Percentiles rank a stretch among this genome's conserved stretches.
Conservation (phyloP, 805 yeast genomes). For the Pichia nanzhaoensis region DNA sequence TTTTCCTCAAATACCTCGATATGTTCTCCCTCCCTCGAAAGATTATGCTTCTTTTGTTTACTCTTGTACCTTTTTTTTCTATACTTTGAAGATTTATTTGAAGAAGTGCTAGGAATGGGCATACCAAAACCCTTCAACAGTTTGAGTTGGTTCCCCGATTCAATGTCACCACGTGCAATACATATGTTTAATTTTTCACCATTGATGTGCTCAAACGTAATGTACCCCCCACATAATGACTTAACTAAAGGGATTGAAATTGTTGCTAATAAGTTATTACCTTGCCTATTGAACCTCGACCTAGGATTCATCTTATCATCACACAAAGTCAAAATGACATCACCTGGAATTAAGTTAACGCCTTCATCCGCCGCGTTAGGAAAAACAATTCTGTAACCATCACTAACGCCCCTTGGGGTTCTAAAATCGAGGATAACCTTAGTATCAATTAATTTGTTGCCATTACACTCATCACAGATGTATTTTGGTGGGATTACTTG, state of each 20-base stretch:
- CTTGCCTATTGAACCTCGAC: slow-evolving; percentile 31
- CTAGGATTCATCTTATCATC: slow-evolving; percentile 30
- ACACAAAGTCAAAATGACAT: slow-evolving; percentile 48
- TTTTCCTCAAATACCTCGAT: not conserved
- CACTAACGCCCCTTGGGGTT: slow-evolving; percentile 49
- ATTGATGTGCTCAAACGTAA: slow-evolving; percentile 32
- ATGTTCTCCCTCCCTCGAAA: not conserved
- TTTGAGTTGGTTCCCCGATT: slow-evolving; percentile 39
- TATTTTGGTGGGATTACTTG: slow-evolving; percentile 26
- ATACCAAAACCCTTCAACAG: slow-evolving; percentile 45
- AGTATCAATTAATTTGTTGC: slow-evolving; percentile 40
- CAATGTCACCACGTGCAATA: slow-evolving; percentile 45
- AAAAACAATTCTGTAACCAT: slow-evolving; percentile 46
- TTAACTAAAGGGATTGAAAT: slow-evolving; percentile 17
- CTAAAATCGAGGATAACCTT: slow-evolving; percentile 45
- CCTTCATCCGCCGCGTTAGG: slow-evolving; percentile 66
- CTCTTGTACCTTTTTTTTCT: not conserved
- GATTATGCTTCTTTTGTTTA: not conserved
- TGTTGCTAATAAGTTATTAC: slow-evolving; percentile 19
- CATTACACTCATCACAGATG: slow-evolving; percentile 37
- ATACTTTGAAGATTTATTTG: not conserved
- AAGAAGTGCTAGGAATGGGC: slow-evolving; percentile 38
- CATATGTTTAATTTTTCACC: slow-evolving; percentile 33
- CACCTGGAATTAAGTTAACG: slow-evolving; percentile 53
- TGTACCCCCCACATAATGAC: slow-evolving; percentile 25